Evolutionary conservation across 225 moss, liverwort and hornwort genomes (phyloP).

Genomic region (Pseudisothecium myosuroides): DNA sequence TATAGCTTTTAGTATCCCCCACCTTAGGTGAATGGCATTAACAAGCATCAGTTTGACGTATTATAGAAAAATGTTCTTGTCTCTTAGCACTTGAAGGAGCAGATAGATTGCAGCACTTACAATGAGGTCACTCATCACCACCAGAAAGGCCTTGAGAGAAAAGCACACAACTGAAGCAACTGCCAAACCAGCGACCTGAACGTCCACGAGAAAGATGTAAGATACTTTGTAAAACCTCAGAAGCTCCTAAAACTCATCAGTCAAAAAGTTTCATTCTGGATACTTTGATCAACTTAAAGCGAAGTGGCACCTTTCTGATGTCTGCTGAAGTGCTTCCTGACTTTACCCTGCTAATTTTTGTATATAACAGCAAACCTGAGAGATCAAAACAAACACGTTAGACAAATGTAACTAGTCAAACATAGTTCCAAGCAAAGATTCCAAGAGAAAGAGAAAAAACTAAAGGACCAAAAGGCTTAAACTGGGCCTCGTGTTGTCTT

Average conservation of each 20-base stretch:
- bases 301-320: slow-evolving; percentile 48
- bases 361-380: slow-evolving; percentile 60
- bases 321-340: slow-evolving; percentile 65
- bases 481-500: neutral
- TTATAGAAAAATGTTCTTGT: neutral
- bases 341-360: slow-evolving; percentile 83
- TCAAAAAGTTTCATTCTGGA: neutral
- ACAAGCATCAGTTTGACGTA: neutral
- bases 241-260: neutral
- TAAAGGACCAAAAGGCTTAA: neutral
- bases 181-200: slow-evolving; percentile 78
- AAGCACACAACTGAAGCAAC: slow-evolving; percentile 82
- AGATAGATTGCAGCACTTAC: slow-evolving; percentile 29
- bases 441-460: neutral
- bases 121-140: slow-evolving; percentile 58
- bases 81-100: neutral
- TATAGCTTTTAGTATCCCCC: neutral
- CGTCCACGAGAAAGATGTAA: neutral
- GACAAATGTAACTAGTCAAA: neutral
- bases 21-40: neutral
- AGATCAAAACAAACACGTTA: neutral
- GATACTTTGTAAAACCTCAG: neutral
- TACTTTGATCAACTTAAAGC: neutral
- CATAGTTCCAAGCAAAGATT: neutral
- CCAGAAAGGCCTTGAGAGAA: slow-evolving; percentile 57